Evolutionary conservation across 1,284 basidiomycete species (phyloP).

Genomic region (Cryptococcus hybrid): DNA sequence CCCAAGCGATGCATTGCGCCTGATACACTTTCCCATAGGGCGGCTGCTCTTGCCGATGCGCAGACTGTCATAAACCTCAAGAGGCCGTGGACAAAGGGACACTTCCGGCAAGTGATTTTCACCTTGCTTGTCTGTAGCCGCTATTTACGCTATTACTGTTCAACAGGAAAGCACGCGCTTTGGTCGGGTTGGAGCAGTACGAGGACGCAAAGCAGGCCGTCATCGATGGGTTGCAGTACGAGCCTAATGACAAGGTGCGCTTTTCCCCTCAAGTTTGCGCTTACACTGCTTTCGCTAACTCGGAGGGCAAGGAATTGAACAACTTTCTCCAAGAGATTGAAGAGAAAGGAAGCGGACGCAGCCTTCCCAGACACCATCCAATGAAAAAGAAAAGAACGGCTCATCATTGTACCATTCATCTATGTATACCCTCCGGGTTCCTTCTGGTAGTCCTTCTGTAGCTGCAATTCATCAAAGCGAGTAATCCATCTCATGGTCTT

Average conservation of each 20-base stretch:
- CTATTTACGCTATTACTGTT: conserved; percentile 30
- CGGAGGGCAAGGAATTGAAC: conserved; percentile 34
- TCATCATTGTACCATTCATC: conserved; percentile 51
- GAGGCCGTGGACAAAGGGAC: conserved; percentile 89
- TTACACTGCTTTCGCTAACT: neutral
- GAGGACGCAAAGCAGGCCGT: conserved; percentile 81
- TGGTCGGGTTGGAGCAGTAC: conserved; percentile 68
- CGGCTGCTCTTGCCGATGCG: conserved; percentile 75
- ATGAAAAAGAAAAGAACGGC: conserved; percentile 63
- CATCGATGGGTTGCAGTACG: conserved; percentile 80
- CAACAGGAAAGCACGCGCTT: conserved; percentile 54
- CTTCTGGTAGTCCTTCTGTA: no score
- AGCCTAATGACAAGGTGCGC: conserved; percentile 72
- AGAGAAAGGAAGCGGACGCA: conserved; percentile 23
- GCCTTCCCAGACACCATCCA: neutral
- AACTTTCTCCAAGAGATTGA: conserved; percentile 43
- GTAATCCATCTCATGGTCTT: no score
- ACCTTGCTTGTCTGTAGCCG: neutral
- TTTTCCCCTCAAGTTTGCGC: no score
- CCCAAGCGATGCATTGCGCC: neutral
- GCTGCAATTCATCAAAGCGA: no score
- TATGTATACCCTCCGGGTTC: no score
- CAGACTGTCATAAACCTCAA: conserved; percentile 84
- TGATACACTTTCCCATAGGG: neutral
- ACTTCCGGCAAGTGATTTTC: conserved; percentile 92